Conservation (phyloP, 306 rosid species). For the Glycine soja region DNA sequence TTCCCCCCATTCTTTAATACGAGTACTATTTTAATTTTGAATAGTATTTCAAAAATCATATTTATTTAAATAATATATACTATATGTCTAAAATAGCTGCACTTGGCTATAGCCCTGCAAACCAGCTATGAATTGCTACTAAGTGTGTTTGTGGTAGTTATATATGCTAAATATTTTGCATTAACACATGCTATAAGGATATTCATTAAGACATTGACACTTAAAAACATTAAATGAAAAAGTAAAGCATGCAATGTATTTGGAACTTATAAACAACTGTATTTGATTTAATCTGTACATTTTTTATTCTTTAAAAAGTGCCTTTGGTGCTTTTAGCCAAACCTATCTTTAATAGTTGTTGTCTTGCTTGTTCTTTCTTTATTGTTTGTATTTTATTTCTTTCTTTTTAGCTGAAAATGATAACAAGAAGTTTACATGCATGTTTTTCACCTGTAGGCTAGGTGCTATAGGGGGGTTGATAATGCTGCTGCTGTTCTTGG, state of each 20-base stretch:
- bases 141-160: not conserved
- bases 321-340: not conserved
- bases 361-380: not conserved
- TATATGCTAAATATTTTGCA: not conserved
- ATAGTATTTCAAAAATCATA: not conserved
- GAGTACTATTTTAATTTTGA: not conserved
- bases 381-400: not conserved
- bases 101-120: not conserved
- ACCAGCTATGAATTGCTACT: not conserved
- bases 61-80: not conserved
- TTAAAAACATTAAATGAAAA: not conserved
- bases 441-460: constrained; percentile 46
- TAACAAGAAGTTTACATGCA: constrained; percentile 29
- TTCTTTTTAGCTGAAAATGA: not conserved
- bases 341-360: constrained; percentile 12
- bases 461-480: constrained; percentile 52
- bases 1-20: not conserved
- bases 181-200: not conserved
- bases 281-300: not conserved
- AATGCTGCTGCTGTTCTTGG: constrained; percentile 48
- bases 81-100: not conserved
- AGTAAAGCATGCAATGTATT: not conserved
- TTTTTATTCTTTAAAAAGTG: not conserved
- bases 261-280: not conserved
- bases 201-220: not conserved